Evolutionary conservation across 148 eudicot genomes (phyloP).

Genomic region (Talinum fruticosum): DNA sequence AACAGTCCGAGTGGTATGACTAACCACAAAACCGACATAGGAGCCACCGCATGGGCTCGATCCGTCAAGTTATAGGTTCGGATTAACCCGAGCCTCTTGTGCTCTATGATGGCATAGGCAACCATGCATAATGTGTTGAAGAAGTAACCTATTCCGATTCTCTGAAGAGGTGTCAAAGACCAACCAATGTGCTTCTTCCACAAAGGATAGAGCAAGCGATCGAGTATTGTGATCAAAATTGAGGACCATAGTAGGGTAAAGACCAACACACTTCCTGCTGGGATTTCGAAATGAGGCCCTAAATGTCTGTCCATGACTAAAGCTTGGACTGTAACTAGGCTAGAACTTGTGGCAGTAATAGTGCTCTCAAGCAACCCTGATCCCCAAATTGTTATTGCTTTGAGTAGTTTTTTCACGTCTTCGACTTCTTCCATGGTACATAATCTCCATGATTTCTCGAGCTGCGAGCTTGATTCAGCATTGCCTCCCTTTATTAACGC

Average conservation of each 20-base stretch:
- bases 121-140: slow-evolving; percentile 22
- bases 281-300: slow-evolving; percentile 29
- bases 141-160: slow-evolving; percentile 32
- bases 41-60: slow-evolving; percentile 1
- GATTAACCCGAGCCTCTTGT: slow-evolving; percentile 22
- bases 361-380: slow-evolving; percentile 37
- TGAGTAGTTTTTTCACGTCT: slow-evolving; percentile 36
- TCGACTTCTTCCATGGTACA: slow-evolving; percentile 38
- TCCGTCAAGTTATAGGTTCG: not conserved
- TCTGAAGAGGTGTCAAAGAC: slow-evolving; percentile 22
- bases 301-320: slow-evolving; percentile 33
- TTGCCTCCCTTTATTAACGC: slow-evolving; percentile 13
- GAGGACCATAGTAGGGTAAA: slow-evolving; percentile 21
- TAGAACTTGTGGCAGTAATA: slow-evolving; percentile 36
- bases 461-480: not conserved
- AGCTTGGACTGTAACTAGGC: slow-evolving; percentile 51
- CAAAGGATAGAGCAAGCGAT: slow-evolving; percentile 16
- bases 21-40: slow-evolving; percentile 17
- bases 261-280: slow-evolving; percentile 26
- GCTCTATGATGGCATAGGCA: slow-evolving; percentile 33
- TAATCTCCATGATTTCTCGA: slow-evolving; percentile 29
- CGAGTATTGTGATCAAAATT: slow-evolving; percentile 21
- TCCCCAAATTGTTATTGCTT: slow-evolving; percentile 43
- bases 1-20: slow-evolving; percentile 6
- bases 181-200: slow-evolving; percentile 22